Evolutionary conservation across 2,329 filamentous ascomycete genomes (phyloP).

Genomic region (Fusarium drepaniforme): DNA sequence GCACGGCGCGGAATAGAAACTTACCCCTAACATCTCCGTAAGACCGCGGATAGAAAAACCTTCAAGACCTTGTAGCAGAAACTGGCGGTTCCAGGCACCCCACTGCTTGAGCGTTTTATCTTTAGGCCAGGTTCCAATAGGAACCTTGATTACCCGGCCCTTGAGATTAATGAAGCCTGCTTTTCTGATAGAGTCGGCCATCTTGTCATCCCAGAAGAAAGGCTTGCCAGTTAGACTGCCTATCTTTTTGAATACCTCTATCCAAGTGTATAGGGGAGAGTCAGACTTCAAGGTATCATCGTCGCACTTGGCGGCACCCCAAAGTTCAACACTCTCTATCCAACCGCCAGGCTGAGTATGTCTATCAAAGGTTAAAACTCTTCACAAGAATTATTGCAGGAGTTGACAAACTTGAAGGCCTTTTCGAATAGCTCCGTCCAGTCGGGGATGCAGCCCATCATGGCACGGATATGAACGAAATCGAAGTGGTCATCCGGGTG

Average conservation of each 20-base stretch:
- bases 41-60: slow-evolving; percentile 41
- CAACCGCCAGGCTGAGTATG: slow-evolving; percentile 33
- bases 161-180: slow-evolving; percentile 37
- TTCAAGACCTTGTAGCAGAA: slow-evolving; percentile 39
- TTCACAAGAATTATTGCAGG: slow-evolving; percentile 48
- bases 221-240: slow-evolving; percentile 30
- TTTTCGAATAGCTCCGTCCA: slow-evolving; percentile 64
- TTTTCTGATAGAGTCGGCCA: slow-evolving; percentile 25
- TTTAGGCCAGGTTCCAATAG: slow-evolving; percentile 46
- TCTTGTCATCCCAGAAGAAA: slow-evolving; percentile 30
- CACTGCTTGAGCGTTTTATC: slow-evolving; percentile 45
- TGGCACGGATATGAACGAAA: slow-evolving; percentile 68
- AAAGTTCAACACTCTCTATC: slow-evolving; percentile 37
- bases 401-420: slow-evolving; percentile 56
- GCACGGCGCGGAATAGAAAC: background rate
- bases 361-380: slow-evolving; percentile 30
- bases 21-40: slow-evolving; percentile 34
- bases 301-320: slow-evolving; percentile 38
- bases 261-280: slow-evolving; percentile 35
- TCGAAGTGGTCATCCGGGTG: slow-evolving; percentile 63
- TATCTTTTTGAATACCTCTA: slow-evolving; percentile 24
- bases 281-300: slow-evolving; percentile 38
- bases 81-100: slow-evolving; percentile 42
- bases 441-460: slow-evolving; percentile 49
- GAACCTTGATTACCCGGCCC: slow-evolving; percentile 35